These are phyloP conservation scores for Stephanocyclus meneghinianus DNA, from an alignment of 352 stramenopile genomes.

Conservation along the genomic window DNA sequence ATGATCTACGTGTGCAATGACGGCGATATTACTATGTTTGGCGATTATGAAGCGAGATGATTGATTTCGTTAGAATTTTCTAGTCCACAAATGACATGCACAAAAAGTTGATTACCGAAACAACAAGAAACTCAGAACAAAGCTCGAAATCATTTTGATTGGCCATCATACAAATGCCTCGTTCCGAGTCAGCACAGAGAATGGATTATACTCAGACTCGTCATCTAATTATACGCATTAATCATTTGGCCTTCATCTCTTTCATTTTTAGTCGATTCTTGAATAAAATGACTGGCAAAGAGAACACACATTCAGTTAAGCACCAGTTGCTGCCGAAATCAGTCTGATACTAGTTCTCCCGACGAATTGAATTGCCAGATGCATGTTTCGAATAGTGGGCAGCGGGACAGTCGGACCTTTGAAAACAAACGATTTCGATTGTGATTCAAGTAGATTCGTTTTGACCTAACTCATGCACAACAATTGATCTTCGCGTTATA, in stretches of 20 bases:
- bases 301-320: too few relatives aligned
- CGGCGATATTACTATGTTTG: constrained; percentile 54
- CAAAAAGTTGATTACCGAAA: background rate
- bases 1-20: constrained; percentile 93
- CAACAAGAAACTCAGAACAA: background rate
- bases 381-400: too few relatives aligned
- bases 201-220: constrained; percentile 26
- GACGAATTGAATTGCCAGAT: too few relatives aligned
- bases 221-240: constrained; percentile 24
- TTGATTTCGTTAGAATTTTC: too few relatives aligned
- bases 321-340: too few relatives aligned
- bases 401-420: too few relatives aligned
- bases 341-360: too few relatives aligned
- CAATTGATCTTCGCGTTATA: too few relatives aligned
- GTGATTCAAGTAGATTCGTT: too few relatives aligned
- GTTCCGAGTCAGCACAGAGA: constrained; percentile 16
- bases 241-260: constrained; percentile 14
- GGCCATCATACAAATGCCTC: constrained; percentile 29
- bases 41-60: background rate
- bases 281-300: too few relatives aligned
- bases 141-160: background rate
- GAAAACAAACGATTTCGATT: too few relatives aligned
- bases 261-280: background rate
- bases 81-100: background rate
- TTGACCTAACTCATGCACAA: too few relatives aligned